Percentiles rank a stretch among this genome's conserved stretches.
Evolutionary conservation across 352 stramenopile species (phyloP).

Genomic region (Globisporangium echinulatum): DNA sequence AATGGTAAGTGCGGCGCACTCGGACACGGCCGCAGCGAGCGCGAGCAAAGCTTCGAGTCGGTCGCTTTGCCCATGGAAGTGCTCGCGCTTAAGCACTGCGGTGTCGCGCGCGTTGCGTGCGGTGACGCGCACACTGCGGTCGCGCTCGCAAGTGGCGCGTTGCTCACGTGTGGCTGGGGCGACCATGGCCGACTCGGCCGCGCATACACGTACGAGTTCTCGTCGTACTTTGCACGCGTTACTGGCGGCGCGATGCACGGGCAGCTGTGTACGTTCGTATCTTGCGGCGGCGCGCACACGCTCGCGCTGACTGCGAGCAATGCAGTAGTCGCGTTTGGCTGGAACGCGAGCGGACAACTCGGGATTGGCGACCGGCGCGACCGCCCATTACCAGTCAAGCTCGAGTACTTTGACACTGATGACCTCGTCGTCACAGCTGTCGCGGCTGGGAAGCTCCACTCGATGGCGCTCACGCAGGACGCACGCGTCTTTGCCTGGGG

Average conservation of each 20-base stretch:
- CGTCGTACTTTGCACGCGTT: conserved; percentile 36
- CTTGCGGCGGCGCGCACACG: conserved; percentile 57
- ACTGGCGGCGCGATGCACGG: conserved; percentile 11
- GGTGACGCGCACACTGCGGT: conserved; percentile 57
- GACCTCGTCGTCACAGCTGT: conserved; percentile 29
- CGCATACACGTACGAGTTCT: conserved; percentile 13
- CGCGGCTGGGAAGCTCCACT: conserved; percentile 48
- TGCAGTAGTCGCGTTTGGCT: conserved; percentile 46
- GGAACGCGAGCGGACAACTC: conserved; percentile 53
- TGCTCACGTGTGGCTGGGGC: conserved; percentile 60
- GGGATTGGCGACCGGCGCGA: conserved; percentile 54
- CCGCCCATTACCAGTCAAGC: conserved; percentile 23
- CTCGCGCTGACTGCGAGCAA: conserved; percentile 32
- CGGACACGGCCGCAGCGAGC: conserved; percentile 35
- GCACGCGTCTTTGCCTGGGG: conserved; percentile 61
- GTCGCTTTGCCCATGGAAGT: conserved; percentile 48
- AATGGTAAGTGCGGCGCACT: conserved; percentile 45
- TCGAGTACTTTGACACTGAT: conserved; percentile 53
- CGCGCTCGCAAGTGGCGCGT: conserved; percentile 28
- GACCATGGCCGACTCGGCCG: conserved; percentile 52
- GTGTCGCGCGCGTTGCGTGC: conserved; percentile 40
- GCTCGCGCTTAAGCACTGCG: conserved; percentile 28
- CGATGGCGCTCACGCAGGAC: conserved; percentile 38
- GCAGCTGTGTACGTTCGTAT: conserved; percentile 36
- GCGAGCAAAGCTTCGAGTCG: conserved; percentile 24